Evolutionary conservation across 2,329 filamentous ascomycete species (phyloP).

Genomic region (Epichloe scottii): DNA sequence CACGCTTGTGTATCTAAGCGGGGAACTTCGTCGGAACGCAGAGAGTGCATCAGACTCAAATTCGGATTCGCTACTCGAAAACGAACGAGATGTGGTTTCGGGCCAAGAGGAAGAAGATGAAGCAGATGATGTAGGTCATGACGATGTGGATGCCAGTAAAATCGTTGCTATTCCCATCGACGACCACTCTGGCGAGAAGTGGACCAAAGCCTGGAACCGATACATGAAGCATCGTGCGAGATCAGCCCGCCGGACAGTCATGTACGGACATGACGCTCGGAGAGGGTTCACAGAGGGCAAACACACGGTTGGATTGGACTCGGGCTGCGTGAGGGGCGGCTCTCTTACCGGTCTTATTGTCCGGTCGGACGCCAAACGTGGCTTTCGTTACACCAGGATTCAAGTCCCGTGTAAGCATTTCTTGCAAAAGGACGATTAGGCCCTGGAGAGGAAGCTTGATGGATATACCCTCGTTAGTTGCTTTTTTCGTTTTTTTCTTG

Average conservation of each 20-base stretch:
- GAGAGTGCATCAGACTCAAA: slow-evolving; percentile 2
- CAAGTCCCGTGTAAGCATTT: slow-evolving; percentile 27
- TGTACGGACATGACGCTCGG: slow-evolving; percentile 81
- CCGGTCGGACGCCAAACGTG: slow-evolving; percentile 29
- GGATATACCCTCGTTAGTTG: background rate
- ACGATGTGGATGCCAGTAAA: slow-evolving; percentile 5
- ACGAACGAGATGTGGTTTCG: background rate
- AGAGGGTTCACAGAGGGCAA: slow-evolving; percentile 46
- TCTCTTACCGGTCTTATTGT: slow-evolving; percentile 68
- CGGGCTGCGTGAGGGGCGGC: slow-evolving; percentile 65
- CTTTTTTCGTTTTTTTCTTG: background rate
- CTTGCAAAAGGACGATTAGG: background rate
- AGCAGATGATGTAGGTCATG: background rate
- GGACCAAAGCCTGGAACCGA: slow-evolving; percentile 52
- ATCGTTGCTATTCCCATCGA: slow-evolving; percentile 26
- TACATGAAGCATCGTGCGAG: slow-evolving; percentile 26
- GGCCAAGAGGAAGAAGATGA: slow-evolving; percentile 9
- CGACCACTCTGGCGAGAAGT: slow-evolving; percentile 43
- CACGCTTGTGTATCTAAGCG: slow-evolving; percentile 48
- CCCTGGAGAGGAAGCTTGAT: background rate
- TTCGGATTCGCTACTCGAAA: background rate
- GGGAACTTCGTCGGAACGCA: slow-evolving; percentile 25
- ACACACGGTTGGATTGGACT: slow-evolving; percentile 78
- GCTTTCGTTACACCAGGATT: slow-evolving; percentile 23
- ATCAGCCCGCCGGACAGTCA: slow-evolving; percentile 46